phyloP scores from a whole-genome alignment of 805 yeast species.

The Maudiozyma saulgeensis region DNA sequence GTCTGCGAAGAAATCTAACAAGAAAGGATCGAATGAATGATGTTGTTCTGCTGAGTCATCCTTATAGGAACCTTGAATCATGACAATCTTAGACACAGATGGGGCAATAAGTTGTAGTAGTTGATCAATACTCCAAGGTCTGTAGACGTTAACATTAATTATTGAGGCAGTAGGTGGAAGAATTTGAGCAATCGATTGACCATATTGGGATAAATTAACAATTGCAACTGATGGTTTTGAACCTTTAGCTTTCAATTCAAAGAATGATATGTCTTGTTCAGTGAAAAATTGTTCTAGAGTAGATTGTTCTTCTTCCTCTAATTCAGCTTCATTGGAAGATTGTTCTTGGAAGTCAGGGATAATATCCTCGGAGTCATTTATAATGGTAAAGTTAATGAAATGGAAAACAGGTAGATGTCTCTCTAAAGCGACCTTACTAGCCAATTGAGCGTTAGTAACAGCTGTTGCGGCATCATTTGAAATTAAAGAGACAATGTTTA shows the following conservation, averaged over 20 bases:
- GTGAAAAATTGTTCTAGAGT: neutral
- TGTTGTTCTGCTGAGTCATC: constrained; percentile 9
- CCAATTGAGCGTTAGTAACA: constrained; percentile 43
- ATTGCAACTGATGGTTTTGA: neutral
- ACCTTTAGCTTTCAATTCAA: neutral
- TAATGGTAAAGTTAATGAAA: constrained; percentile 36
- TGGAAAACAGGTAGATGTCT: constrained; percentile 56
- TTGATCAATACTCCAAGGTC: constrained; percentile 58
- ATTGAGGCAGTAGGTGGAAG: constrained; percentile 29
- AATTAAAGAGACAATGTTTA: constrained; percentile 52
- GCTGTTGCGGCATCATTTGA: constrained; percentile 54
- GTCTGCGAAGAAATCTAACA: constrained; percentile 65
- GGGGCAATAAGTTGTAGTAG: constrained; percentile 45
- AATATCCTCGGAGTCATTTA: neutral
- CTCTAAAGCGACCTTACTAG: constrained; percentile 46
- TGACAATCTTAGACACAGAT: constrained; percentile 45
- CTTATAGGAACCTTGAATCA: constrained; percentile 50
- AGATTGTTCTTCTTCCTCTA: neutral
- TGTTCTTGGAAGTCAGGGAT: constrained; percentile 1
- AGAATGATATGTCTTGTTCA: neutral
- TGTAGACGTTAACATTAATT: constrained; percentile 52
- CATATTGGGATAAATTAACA: constrained; percentile 55
- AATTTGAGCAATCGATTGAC: constrained; percentile 35
- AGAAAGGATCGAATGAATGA: constrained; percentile 54
- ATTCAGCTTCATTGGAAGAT: neutral